These are phyloP conservation scores for Goffeauzyma gilvescens DNA, from an alignment of 768 basidiomycete species.

Conservation along the genomic window DNA sequence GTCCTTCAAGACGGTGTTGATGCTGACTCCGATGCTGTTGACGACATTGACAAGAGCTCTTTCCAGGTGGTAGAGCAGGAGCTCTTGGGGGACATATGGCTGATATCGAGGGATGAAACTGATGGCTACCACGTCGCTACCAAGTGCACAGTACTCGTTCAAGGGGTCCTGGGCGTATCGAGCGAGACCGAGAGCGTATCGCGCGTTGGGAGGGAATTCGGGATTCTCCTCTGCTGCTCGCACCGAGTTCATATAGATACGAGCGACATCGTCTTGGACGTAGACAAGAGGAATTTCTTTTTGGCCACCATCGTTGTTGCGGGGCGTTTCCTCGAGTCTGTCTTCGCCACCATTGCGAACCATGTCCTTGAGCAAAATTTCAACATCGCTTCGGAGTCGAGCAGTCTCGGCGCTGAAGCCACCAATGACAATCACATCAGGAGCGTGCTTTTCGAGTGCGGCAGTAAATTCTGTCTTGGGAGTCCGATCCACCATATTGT, in stretches of 20 bases:
- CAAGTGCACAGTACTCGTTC: constrained; percentile 82
- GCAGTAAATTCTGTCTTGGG: constrained; percentile 57
- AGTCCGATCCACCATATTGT: constrained; percentile 59
- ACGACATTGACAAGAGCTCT: constrained; percentile 72
- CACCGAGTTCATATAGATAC: constrained; percentile 78
- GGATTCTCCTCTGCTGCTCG: constrained; percentile 71
- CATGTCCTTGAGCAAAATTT: constrained; percentile 18
- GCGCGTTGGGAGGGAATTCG: constrained; percentile 52
- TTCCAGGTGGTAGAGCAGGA: constrained; percentile 61
- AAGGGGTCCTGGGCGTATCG: constrained; percentile 83
- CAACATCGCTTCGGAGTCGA: constrained; percentile 22
- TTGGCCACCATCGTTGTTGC: not conserved
- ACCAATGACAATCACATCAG: constrained; percentile 72
- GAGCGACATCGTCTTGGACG: constrained; percentile 73
- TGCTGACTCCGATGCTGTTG: constrained; percentile 84
- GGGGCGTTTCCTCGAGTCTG: not conserved
- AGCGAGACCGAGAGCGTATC: constrained; percentile 85
- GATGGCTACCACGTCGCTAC: constrained; percentile 62
- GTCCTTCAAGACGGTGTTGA: constrained; percentile 80
- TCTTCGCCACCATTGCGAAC: no score
- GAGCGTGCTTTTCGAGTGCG: constrained; percentile 59
- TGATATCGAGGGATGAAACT: constrained; percentile 71
- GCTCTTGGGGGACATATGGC: constrained; percentile 73
- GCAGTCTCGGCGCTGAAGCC: constrained; percentile 66
- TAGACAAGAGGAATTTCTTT: constrained; percentile 41